Base-by-base conservation (phyloP, 2,329 filamentous ascomycete genomes). In the Fusarium algeriense region DNA sequence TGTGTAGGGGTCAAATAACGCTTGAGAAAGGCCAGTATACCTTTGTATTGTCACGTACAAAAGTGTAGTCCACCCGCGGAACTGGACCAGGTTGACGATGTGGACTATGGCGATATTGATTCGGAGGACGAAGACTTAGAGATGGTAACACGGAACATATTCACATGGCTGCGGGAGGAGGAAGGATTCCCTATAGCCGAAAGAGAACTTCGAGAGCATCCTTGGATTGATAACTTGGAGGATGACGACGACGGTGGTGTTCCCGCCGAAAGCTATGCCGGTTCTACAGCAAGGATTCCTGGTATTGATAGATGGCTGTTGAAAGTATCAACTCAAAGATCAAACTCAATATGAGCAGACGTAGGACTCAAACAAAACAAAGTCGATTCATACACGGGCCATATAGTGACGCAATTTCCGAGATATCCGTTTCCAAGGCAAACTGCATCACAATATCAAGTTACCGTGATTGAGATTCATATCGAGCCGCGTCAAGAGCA, bases 351-450 rank as follows among this genome's bases (percentile, higher is more conserved):
- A 55, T n/a, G 38, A n/a, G 30, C 9, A 26, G 20, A 23, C 9
- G 32, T 52, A 48, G 19, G 30, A 28, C 28, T 32, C 28, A 35
- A 35, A 35, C 17, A 46, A 48, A 34, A 35, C 20, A 46, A 35
- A 35, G 28, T 48, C 13, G 9, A 17, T 13, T 13, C 10, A 35
- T n/a, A 48, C 53, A 28, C 17, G 17, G 20, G 20, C 28, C 40
- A 35, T 55, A 19, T 45, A 19, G 41, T 55, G 53, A 48, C 17
- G 28, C 53, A 55, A 55, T 55, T 55, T 55, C 52, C 52, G 52
- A 55, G 38, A 55, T 55, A 48, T 55, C 48, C n/a, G 45, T 14
- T 17, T 53, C n/a, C 26, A 28, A 34, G 35, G 35, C 17, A 15
- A 41, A 41, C 7, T 14, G 37, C 19, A 26, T 20, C n/a, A n/a